These are phyloP conservation scores for Syzygium oleosum DNA, from an alignment of 345 rosid genomes.

Conservation along the genomic window DNA sequence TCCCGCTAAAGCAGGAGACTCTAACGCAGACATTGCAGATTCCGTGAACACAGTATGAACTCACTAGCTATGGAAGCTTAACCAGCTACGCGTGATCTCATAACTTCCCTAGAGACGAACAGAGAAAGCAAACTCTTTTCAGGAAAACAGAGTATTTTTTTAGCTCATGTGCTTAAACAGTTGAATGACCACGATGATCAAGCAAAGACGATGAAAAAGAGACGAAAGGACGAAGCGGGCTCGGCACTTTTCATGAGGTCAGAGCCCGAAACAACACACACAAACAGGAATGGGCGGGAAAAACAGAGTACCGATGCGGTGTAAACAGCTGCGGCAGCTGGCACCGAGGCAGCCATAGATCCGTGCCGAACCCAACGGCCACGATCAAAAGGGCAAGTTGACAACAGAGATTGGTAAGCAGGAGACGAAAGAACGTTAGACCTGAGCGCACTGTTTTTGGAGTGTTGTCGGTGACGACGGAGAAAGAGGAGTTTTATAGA, in stretches of 20 bases:
- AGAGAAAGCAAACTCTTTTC: neutral
- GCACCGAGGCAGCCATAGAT: neutral
- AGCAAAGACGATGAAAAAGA: neutral
- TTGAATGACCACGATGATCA: neutral
- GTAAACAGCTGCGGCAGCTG: neutral
- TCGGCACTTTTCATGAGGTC: neutral
- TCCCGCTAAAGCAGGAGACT: neutral
- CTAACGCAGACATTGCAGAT: neutral
- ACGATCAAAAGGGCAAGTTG: rapidly evolving
- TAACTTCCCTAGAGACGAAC: neutral
- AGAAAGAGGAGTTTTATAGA: neutral
- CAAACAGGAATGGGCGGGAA: neutral
- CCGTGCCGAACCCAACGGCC: neutral
- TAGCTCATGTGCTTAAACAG: neutral
- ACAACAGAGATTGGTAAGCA: rapidly evolving
- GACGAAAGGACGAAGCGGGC: neutral
- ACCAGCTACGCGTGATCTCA: neutral
- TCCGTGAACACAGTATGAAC: neutral
- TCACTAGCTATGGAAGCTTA: neutral
- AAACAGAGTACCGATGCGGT: neutral
- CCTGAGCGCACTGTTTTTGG: neutral
- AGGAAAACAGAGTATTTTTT: neutral
- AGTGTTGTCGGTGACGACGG: neutral
- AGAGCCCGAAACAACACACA: neutral
- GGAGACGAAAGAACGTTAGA: neutral